A percentile compares a stretch with the other conserved stretches of the same genome.
Conservation (phyloP, 805 yeast genomes). For the Lipomyces sp. region DNA sequence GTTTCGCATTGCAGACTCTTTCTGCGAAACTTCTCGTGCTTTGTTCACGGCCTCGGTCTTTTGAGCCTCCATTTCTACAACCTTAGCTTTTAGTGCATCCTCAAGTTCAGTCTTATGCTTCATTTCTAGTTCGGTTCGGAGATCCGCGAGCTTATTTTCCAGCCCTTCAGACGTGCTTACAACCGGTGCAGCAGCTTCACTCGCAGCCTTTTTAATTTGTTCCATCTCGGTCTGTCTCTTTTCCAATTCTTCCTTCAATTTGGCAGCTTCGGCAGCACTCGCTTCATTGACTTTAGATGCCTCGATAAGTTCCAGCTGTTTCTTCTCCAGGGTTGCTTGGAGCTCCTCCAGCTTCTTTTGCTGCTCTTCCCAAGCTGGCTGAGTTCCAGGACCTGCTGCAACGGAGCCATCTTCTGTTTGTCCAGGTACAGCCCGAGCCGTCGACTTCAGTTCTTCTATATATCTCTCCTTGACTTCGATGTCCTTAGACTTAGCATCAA, state of each 20-base stretch:
- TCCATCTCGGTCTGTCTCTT: slow-evolving; percentile 19
- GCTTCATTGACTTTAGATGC: slow-evolving; percentile 12
- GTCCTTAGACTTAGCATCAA: slow-evolving; percentile 27
- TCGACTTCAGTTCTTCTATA: slow-evolving; percentile 21
- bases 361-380: slow-evolving; percentile 41
- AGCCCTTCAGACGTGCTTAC: slow-evolving; percentile 40
- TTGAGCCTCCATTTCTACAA: slow-evolving; percentile 50
- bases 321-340: slow-evolving; percentile 18
- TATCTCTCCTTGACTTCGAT: slow-evolving; percentile 23
- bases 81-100: slow-evolving; percentile 19
- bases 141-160: slow-evolving; percentile 34
- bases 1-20: slow-evolving; percentile 63
- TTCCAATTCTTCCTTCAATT: slow-evolving; percentile 22
- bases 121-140: slow-evolving; percentile 39
- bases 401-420: slow-evolving; percentile 12
- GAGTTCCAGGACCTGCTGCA: slow-evolving; percentile 5
- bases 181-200: slow-evolving; percentile 9
- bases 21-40: slow-evolving; percentile 56
- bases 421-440: slow-evolving; percentile 7
- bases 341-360: slow-evolving; percentile 47
- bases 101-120: slow-evolving; percentile 43
- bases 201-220: background rate
- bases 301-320: slow-evolving; percentile 21
- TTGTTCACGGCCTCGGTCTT: slow-evolving; percentile 51
- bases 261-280: slow-evolving; percentile 18